Percentiles rank a stretch among this genome's conserved stretches.
Evolutionary conservation across 768 basidiomycete genomes (phyloP).

Genomic region (Trametes cingulata): DNA sequence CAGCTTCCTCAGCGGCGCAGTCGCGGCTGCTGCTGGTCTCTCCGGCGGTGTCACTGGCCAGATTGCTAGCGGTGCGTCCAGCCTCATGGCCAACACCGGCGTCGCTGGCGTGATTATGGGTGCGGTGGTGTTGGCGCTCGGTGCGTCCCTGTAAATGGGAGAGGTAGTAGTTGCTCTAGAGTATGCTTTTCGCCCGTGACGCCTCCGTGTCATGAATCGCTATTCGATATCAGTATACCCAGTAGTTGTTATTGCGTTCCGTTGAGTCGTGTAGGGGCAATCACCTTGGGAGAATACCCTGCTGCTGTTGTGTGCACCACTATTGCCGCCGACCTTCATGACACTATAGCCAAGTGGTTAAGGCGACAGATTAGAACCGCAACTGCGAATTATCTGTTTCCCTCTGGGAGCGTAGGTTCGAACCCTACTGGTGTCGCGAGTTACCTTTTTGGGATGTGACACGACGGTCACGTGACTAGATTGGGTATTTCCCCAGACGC

Average conservation of each 20-base stretch:
- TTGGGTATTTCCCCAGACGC: slow-evolving; percentile 4
- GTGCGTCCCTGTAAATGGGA: slow-evolving; percentile 29
- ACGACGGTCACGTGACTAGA: slow-evolving; percentile 8
- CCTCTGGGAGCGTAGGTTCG: slow-evolving; percentile 10
- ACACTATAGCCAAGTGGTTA: slow-evolving; percentile 14
- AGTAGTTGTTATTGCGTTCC: slow-evolving; percentile 18
- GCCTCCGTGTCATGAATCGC: slow-evolving; percentile 14
- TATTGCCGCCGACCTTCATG: neutral
- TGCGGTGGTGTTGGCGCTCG: slow-evolving; percentile 35
- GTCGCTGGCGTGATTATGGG: slow-evolving; percentile 36
- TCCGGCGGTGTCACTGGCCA: slow-evolving; percentile 36
- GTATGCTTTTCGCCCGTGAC: slow-evolving; percentile 17
- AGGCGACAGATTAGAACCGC: slow-evolving; percentile 7
- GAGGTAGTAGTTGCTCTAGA: slow-evolving; percentile 11
- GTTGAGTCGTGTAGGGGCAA: neutral
- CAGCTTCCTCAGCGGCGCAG: slow-evolving; percentile 66
- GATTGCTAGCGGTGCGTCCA: slow-evolving; percentile 33
- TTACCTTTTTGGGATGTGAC: slow-evolving; percentile 10
- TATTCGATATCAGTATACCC: slow-evolving; percentile 22
- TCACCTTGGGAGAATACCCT: neutral
- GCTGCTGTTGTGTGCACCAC: too few species aligned
- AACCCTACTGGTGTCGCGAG: slow-evolving; percentile 5
- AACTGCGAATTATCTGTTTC: neutral
- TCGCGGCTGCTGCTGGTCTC: slow-evolving; percentile 68
- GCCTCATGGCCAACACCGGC: slow-evolving; percentile 30